Conservation (phyloP, 2,329 filamentous ascomycete genomes). For the Trichoderma koningiopsis region DNA sequence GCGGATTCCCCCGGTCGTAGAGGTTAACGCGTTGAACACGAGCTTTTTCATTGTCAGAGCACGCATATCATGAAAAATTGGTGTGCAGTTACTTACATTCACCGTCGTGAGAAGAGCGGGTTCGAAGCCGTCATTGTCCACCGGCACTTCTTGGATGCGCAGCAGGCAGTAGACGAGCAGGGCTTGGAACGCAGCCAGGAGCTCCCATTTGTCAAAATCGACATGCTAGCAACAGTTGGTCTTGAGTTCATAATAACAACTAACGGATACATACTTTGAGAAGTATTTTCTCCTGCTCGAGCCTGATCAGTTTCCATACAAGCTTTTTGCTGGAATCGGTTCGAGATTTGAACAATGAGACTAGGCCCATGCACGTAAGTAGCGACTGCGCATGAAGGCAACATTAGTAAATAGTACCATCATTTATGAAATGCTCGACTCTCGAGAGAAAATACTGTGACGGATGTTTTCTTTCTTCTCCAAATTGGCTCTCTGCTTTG, state of each 20-base stretch:
- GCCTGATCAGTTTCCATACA: background rate
- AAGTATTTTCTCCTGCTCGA: background rate
- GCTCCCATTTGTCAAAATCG: background rate
- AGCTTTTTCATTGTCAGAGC: background rate
- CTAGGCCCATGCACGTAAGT: background rate
- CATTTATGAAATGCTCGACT: too few relatives aligned
- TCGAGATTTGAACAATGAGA: background rate
- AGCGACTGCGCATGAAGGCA: background rate
- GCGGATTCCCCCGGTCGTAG: too few relatives aligned
- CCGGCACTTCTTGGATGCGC: background rate
- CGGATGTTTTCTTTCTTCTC: too few relatives aligned
- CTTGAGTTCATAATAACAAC: background rate
- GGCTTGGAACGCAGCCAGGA: background rate
- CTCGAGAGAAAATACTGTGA: too few relatives aligned
- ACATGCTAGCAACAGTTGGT: background rate
- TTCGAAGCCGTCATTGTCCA: background rate
- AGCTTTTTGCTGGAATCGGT: background rate
- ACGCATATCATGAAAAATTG: background rate
- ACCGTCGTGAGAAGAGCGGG: background rate
- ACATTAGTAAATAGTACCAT: background rate
- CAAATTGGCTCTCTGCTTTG: background rate
- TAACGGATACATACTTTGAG: background rate
- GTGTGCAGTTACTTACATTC: background rate
- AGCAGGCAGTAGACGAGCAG: background rate
- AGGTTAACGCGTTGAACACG: background rate